phyloP scores from a whole-genome alignment of 768 basidiomycete species.

The Myochromella boudieri region DNA sequence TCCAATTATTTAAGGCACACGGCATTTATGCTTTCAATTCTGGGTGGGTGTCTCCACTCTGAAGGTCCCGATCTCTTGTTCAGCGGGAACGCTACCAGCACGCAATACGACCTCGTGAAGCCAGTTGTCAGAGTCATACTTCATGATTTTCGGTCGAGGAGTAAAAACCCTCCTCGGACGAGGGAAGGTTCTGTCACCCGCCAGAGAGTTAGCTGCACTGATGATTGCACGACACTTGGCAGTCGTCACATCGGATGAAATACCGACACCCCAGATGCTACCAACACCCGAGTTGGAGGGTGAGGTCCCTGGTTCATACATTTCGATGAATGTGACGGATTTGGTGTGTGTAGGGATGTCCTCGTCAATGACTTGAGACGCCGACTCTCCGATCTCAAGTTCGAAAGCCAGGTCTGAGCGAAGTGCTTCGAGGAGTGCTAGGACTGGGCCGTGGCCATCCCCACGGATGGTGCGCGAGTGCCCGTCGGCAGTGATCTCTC shows the following conservation, averaged over 20 bases:
- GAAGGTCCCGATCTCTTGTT: constrained; percentile 11
- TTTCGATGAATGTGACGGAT: constrained; percentile 77
- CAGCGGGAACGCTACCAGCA: constrained; percentile 19
- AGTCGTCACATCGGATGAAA: constrained; percentile 70
- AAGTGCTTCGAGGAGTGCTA: constrained; percentile 75
- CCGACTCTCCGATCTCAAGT: constrained; percentile 69
- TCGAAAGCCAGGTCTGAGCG: constrained; percentile 61
- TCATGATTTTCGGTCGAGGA: constrained; percentile 14
- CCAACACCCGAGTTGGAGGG: constrained; percentile 52
- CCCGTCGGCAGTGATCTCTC: constrained; percentile 68
- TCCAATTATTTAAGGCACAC: too few relatives aligned
- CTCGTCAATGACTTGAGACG: constrained; percentile 63
- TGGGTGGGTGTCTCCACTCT: constrained; percentile 11
- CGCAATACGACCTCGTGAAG: constrained; percentile 21
- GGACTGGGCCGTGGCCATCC: constrained; percentile 78
- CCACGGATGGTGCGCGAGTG: constrained; percentile 63
- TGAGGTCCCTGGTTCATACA: constrained; percentile 50
- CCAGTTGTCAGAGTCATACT: constrained; percentile 18
- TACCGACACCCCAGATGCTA: constrained; percentile 69
- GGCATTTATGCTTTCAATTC: too few relatives aligned
- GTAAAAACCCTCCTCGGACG: constrained; percentile 25
- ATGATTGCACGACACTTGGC: constrained; percentile 75
- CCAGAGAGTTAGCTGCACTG: constrained; percentile 65
- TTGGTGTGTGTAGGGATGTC: constrained; percentile 33
- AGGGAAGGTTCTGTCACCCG: constrained; percentile 53